Percentiles rank a stretch among this genome's conserved stretches.
Evolutionary conservation across 768 basidiomycete genomes (phyloP).

Genomic region (Paxillus ammoniavirescens): DNA sequence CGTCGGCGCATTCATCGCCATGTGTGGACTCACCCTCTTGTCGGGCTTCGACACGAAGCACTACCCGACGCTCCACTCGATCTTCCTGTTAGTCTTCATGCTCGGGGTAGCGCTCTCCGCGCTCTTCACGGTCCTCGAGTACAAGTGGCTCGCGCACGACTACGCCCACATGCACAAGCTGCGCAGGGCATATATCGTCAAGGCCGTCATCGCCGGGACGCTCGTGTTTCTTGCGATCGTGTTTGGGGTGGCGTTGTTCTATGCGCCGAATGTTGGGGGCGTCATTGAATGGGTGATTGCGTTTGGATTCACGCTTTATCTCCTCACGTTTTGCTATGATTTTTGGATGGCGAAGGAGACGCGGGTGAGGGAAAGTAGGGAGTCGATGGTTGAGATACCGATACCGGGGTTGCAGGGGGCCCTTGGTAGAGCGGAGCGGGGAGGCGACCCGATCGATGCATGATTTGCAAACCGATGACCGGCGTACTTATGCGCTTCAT

Average conservation of each 20-base stretch:
- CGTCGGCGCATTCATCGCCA: slow-evolving; percentile 59
- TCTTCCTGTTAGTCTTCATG: slow-evolving; percentile 72
- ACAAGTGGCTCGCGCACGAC: slow-evolving; percentile 62
- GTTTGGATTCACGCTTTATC: slow-evolving; percentile 70
- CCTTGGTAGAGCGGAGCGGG: background rate
- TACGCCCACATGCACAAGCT: slow-evolving; percentile 45
- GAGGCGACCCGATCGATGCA: background rate
- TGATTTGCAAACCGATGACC: no score
- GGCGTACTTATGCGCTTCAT: no score
- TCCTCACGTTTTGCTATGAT: slow-evolving; percentile 73
- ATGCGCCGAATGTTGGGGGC: slow-evolving; percentile 50
- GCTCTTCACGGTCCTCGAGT: slow-evolving; percentile 74
- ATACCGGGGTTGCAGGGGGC: background rate
- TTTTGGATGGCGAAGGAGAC: slow-evolving; percentile 50
- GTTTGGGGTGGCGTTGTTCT: slow-evolving; percentile 55
- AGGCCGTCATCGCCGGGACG: slow-evolving; percentile 55
- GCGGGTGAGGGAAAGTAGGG: background rate
- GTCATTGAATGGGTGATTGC: slow-evolving; percentile 74
- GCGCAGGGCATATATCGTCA: slow-evolving; percentile 54
- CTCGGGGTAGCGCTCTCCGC: slow-evolving; percentile 69
- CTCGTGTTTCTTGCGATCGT: slow-evolving; percentile 63
- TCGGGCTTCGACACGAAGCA: slow-evolving; percentile 70
- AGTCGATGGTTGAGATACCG: slow-evolving; percentile 7
- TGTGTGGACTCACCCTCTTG: slow-evolving; percentile 62
- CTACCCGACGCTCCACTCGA: slow-evolving; percentile 48